Conservation (phyloP, 371 early-diverging fungal genomes). For the Mortierella sp. region DNA sequence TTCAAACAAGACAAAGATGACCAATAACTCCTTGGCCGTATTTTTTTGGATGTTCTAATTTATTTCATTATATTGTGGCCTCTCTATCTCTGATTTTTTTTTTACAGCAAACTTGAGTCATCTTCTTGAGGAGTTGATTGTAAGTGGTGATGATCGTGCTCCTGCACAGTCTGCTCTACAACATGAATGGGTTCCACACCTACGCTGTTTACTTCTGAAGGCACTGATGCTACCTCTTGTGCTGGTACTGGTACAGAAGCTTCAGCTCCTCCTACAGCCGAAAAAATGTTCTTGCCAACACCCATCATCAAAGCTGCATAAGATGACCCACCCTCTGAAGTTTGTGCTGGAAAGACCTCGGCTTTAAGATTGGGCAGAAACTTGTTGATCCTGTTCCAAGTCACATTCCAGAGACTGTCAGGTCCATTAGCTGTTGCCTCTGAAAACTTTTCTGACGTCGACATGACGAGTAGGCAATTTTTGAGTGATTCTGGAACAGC, state of each 20-base stretch:
- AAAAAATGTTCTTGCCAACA: slow-evolving; percentile 48
- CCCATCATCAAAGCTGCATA: slow-evolving; percentile 57
- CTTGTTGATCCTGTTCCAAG: slow-evolving; percentile 68
- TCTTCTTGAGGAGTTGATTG: not conserved
- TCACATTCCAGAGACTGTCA: slow-evolving; percentile 67
- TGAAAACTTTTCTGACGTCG: slow-evolving; percentile 63
- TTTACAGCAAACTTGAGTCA: slow-evolving; percentile 6
- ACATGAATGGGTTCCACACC: not conserved
- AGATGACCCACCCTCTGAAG: slow-evolving; percentile 41
- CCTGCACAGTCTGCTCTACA: not conserved
- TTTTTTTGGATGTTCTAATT: no score
- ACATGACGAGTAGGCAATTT: slow-evolving; percentile 81
- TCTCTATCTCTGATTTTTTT: no score
- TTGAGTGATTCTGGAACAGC: slow-evolving; percentile 78
- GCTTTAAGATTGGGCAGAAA: slow-evolving; percentile 69
- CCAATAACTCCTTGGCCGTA: no score
- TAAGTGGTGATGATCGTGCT: not conserved
- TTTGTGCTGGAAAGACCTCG: slow-evolving; percentile 67
- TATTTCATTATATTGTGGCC: no score
- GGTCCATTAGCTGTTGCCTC: slow-evolving; percentile 35
- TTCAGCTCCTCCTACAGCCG: slow-evolving; percentile 10
- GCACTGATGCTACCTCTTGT: not conserved
- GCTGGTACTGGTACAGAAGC: not conserved
- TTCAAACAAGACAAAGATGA: no score
- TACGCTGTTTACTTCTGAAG: not conserved